Base-by-base conservation (phyloP, 768 basidiomycete species). In the Leccinellum rugosiceps region DNA sequence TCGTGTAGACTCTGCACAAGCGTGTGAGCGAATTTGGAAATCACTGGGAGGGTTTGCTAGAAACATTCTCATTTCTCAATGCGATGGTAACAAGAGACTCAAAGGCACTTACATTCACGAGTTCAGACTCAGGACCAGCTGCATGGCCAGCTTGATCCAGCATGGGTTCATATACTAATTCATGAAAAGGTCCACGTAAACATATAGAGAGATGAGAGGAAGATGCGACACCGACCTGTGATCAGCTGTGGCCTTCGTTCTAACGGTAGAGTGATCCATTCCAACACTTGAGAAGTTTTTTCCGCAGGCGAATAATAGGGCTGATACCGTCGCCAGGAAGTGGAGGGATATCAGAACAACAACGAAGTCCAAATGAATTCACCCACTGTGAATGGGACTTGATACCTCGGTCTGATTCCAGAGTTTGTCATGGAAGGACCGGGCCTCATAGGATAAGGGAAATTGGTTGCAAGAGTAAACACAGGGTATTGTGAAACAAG, bases 131-230 rank as follows among this genome's bases (percentile, higher is more conserved):
- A 0, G 90, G 88, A 0, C 88, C 89, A 8, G 80, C 76, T 21
- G 72, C 68, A 66, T 92, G 91, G 2, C 91, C 91, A 1, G 87
- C 88, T 74, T 90, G 90, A 67, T 92, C 91, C n/a, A 92, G 76
- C 15, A 88, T 87, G 1, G 90, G 88, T 57, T 92, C 90, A 59
- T 93, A 92, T 0, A 82, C 88, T 90, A 47, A 50, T 6, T 38
- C 48, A 38, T 25, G 21, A 17, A n/a, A 38, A 44, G 26, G 6
- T 6, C 41, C 23, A 19, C 46, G 15, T 31, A 50, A 50, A 19
- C 44, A 55, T 57, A 55, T n/a, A 17, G 9, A 30, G 6, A 43
- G 9, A 25, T n/a, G n/a, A 52, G n/a, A 28, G 8, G 9, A 49
- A 46, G 32, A 52, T 32, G 4, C 3, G 4, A 44, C 19, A 4